Percentiles rank a stretch among this genome's conserved stretches.
phyloP scores from a whole-genome alignment of 768 basidiomycete genomes.

The Clathrus columnatus region DNA sequence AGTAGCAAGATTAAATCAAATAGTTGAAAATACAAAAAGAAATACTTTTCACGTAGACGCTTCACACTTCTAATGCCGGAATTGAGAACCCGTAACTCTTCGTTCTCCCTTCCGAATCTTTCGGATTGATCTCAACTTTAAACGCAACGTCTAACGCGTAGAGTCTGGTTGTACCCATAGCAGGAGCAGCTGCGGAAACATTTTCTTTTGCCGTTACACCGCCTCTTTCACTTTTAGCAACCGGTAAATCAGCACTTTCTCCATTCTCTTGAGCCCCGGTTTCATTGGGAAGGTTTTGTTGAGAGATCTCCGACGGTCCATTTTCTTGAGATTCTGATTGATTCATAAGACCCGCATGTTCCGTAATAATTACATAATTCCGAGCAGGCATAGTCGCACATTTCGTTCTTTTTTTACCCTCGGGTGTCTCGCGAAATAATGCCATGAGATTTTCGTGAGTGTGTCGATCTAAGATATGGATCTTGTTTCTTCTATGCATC shows the following conservation, averaged over 20 bases:
- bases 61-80: constrained; percentile 10
- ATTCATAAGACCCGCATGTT: constrained; percentile 11
- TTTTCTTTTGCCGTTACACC: constrained; percentile 1
- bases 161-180: constrained; percentile 8
- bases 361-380: constrained; percentile 14
- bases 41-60: not conserved
- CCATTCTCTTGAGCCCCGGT: not conserved
- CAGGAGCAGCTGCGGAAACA: constrained; percentile 9
- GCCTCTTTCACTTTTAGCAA: constrained; percentile 8
- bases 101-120: constrained; percentile 12
- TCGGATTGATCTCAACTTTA: constrained; percentile 11
- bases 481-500: constrained; percentile 10
- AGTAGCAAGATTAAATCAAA: not conserved
- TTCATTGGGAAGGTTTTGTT: no score
- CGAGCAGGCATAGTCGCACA: constrained; percentile 10
- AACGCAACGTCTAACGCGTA: constrained; percentile 11
- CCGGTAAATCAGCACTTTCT: constrained; percentile 2
- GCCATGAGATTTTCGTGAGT: constrained; percentile 15
- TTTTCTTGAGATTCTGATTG: not conserved
- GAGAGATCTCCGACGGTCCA: no score
- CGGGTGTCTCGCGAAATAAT: constrained; percentile 12
- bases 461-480: constrained; percentile 10
- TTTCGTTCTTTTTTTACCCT: constrained; percentile 11
- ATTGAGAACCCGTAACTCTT: constrained; percentile 12
- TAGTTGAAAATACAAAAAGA: not conserved